Evolutionary conservation across 108 stramenopile genomes (phyloP).

Genomic region (Fragilaria radians): DNA sequence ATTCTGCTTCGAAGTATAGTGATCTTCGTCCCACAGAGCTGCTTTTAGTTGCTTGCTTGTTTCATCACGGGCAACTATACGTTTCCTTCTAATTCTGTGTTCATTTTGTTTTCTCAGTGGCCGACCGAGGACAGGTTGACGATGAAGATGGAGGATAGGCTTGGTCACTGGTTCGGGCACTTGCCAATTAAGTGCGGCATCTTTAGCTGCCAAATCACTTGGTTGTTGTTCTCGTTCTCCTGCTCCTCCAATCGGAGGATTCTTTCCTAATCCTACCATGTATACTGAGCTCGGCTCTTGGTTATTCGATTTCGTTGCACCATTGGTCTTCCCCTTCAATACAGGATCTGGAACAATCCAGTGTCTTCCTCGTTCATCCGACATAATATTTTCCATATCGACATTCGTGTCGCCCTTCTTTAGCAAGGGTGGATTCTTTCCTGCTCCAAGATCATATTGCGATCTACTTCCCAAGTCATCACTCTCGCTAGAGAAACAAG

Average conservation of each 20-base stretch:
- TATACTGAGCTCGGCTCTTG: neutral
- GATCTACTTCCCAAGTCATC: too few species aligned
- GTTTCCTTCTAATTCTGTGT: too few species aligned
- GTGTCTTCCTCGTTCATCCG: neutral
- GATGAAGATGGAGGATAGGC: too few species aligned
- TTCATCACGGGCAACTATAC: too few species aligned
- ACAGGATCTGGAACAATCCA: neutral
- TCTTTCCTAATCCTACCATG: neutral
- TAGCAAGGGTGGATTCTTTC: neutral
- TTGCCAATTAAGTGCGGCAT: neutral
- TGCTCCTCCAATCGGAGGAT: too few species aligned
- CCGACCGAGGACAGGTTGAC: too few species aligned
- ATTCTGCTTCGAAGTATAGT: constrained; percentile 22
- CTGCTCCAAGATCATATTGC: constrained; percentile 2
- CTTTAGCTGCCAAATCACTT: too few species aligned
- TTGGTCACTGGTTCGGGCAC: neutral
- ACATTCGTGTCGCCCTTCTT: neutral
- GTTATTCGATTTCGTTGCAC: neutral
- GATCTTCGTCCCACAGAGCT: constrained; percentile 59
- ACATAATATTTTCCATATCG: neutral
- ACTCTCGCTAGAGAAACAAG: too few species aligned
- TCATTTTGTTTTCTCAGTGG: too few species aligned
- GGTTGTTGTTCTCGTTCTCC: too few species aligned
- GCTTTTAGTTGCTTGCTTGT: constrained; percentile 21
- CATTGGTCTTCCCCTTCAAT: neutral